A percentile compares a stretch with the other conserved stretches of the same genome.
Conservation (phyloP, 441 rosid species). For the Populus hybrid region DNA sequence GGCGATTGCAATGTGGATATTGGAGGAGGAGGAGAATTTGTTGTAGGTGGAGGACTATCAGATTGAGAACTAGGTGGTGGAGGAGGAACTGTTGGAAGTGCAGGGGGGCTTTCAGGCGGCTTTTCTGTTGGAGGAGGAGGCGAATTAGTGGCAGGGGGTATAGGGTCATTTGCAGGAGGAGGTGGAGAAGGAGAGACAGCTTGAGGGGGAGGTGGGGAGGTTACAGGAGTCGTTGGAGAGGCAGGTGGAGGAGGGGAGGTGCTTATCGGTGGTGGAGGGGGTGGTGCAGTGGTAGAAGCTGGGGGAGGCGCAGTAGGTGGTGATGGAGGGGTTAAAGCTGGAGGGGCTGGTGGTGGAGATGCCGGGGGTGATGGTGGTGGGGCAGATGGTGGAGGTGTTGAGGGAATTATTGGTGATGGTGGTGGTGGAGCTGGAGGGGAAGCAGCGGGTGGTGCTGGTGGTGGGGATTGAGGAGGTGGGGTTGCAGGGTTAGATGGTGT, state of each 20-base stretch:
- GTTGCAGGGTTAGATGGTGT: constrained; percentile 31
- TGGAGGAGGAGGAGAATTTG: constrained; percentile 40
- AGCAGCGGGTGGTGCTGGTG: constrained; percentile 26
- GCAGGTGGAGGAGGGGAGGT: constrained; percentile 44
- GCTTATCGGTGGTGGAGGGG: constrained; percentile 44
- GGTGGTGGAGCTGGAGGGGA: constrained; percentile 35
- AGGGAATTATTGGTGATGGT: constrained; percentile 35
- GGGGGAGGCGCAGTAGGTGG: constrained; percentile 35
- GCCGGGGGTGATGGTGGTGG: constrained; percentile 41
- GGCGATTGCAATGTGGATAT: constrained; percentile 39
- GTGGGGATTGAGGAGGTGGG: constrained; percentile 50
- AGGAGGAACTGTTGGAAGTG: constrained; percentile 39
- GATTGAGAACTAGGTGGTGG: constrained; percentile 35
- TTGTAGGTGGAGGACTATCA: constrained; percentile 45
- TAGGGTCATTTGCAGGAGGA: constrained; percentile 36
- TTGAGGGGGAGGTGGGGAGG: constrained; percentile 48
- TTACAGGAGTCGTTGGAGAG: constrained; percentile 37
- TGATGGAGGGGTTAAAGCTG: constrained; percentile 39
- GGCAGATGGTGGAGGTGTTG: constrained; percentile 38
- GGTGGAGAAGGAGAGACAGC: constrained; percentile 46
- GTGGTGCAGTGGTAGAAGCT: constrained; percentile 31
- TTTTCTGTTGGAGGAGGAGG: constrained; percentile 41
- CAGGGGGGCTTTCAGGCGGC: constrained; percentile 45
- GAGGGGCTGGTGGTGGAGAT: constrained; percentile 34
- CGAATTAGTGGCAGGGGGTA: constrained; percentile 36